Evolutionary conservation across 139 green algal species (phyloP).

Genomic region (Dunaliella primolecta): DNA sequence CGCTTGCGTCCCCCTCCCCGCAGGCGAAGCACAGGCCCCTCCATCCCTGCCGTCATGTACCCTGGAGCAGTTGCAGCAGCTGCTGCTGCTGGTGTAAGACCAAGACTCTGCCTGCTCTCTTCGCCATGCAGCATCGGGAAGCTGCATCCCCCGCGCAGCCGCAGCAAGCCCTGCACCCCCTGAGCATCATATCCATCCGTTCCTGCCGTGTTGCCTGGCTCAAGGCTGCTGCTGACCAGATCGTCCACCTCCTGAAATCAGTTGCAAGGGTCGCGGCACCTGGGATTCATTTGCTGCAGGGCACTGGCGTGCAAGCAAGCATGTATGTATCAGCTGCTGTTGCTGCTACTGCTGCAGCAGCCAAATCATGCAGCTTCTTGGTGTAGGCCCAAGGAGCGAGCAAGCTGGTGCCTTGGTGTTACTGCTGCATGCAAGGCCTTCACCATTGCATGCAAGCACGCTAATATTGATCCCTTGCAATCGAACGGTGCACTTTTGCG

Average conservation of each 20-base stretch:
- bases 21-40: background rate
- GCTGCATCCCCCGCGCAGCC: background rate
- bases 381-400: no score
- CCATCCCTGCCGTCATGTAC: background rate
- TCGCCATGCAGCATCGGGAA: background rate
- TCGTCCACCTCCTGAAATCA: background rate
- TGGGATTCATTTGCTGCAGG: no score
- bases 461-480: no score
- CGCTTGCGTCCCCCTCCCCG: background rate
- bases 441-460: no score
- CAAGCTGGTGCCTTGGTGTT: background rate
- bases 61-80: slow-evolving; percentile 27
- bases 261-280: no score
- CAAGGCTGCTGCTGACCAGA: background rate
- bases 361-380: no score
- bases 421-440: background rate
- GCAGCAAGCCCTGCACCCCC: background rate
- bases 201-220: background rate
- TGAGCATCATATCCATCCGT: background rate
- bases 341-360: no score
- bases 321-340: background rate
- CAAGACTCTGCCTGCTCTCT: background rate
- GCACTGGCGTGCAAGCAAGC: background rate
- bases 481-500: no score
- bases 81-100: slow-evolving; percentile 24